Evolutionary conservation across 2,329 filamentous ascomycete species (phyloP), one percentile per base, ranked within the genome.

Genomic region (Aureobasidium vineae): DNA sequence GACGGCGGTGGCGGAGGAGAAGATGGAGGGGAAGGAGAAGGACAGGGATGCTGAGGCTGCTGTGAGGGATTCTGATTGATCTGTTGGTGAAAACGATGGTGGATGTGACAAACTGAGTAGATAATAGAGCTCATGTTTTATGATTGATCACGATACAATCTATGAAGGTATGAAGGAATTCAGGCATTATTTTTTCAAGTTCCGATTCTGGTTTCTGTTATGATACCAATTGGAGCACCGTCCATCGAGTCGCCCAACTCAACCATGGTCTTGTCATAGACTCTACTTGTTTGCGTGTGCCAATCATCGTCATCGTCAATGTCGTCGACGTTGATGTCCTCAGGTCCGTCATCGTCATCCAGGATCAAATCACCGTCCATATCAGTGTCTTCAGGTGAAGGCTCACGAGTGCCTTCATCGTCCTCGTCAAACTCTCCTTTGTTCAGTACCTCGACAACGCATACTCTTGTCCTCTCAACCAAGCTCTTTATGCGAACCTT

Each of bases 401-500:
- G 73, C 38, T 71, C 73, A 54, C 76, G 73, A 15, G 71, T 72
- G 31, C 33, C 53, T 16, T 36, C 10, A 16, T 49, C 78, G 2
- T 77, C 77, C 2, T 80, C 79, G 38, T 80, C 78, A 19, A 81
- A 78, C 57, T 79, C 76, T 66, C 83, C 83, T 64, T 80, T 81
- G 68, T 83, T 85, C 80, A 92, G 84, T 19, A 87, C 84, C 67
- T 90, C 87, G 1, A 92, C 85, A 66, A 94, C 86, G 5, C 86
- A 77, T 8, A 92, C 79, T 31, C 93, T 83, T 19, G 90, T 90
- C 70, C 88, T 85, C 74, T 96, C 90, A 0, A 92, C 90, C 36
- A 96, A 80, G 73, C 90, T 91, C 73, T 90, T 89, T 70, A 93
- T 89, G 47, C 94, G 85, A 8, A 98, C 92, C 83, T 95, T 96